Evolutionary conservation across 2,329 filamentous ascomycete genomes (phyloP), one percentile per base, ranked within the genome.

Genomic region (Hypoxylon sp.): DNA sequence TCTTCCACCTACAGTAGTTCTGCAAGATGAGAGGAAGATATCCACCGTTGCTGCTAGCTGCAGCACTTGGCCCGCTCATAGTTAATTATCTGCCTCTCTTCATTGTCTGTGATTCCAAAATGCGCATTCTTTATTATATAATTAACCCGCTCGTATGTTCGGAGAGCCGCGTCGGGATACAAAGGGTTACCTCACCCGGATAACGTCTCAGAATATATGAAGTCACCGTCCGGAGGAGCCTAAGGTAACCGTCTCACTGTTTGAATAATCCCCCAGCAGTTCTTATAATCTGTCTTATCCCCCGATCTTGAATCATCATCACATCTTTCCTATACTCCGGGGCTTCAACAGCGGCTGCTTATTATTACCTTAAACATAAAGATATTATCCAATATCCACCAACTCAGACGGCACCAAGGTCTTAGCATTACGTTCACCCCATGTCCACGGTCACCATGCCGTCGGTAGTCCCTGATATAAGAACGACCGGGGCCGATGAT

Each of bases 391-490:
- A 26, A 38, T 43, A 43, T 16, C 45, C 34, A 9, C 16, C 25
- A 43, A 43, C 17, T 13, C 51, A 48, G 55, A 50, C 52, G 34
- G 38, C 17, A 34, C 49, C 51, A 45, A 52, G 53, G 51, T 49
- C 30, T 47, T 34, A 29, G 23, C 15, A 43, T n/a, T n/a, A n/a
- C n/a, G n/a, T n/a, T n/a, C n/a, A n/a, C n/a, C 4, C 13, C 20
- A 16, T 29, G 36, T 30, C 23, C 12, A 42, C 41, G 34, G 38
- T 31, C 51, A 59, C 49, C 34, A 66, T 66, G 64, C 64, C 63
- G 34, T 46, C 62, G 30, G 54, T 40, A 20, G 25, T 55, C 9
- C 42, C 59, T 32, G 32, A 45, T 26, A 42, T 51, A 20, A 51
- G 32, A 30, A 36, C 48, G 5, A 53, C 31, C 32, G 30, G 35